Evolutionary conservation across 495 filamentous ascomycete genomes (phyloP).

Genomic region (Lasiosphaeriaceae sp.): DNA sequence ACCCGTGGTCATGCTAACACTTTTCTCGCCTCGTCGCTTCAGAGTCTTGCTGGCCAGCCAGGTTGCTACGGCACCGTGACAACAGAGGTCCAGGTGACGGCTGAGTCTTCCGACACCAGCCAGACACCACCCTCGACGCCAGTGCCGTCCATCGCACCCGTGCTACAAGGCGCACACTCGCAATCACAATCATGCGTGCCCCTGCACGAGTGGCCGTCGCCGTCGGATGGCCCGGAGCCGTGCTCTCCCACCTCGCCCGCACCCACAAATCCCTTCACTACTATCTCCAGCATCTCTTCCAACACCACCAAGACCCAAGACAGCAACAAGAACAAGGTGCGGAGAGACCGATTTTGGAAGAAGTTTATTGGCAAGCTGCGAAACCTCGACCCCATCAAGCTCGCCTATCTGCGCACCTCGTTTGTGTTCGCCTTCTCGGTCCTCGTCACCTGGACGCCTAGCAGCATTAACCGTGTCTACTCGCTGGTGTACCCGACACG

Average conservation of each 20-base stretch:
- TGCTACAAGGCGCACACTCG: constrained; percentile 10
- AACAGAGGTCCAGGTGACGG: constrained; percentile 33
- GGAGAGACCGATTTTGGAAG: constrained; percentile 11
- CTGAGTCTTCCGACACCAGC: constrained; percentile 17
- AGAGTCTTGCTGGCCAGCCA: constrained; percentile 6
- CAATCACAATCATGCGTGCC: constrained; percentile 11
- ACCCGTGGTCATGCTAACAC: background rate
- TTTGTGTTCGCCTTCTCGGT: constrained; percentile 78
- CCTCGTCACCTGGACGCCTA: constrained; percentile 80
- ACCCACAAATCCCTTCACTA: constrained; percentile 15
- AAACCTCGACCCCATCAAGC: constrained; percentile 57
- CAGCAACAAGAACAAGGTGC: constrained; percentile 4
- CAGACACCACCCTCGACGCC: constrained; percentile 16
- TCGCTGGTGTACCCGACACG: constrained; percentile 54
- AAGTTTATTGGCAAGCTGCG: constrained; percentile 27
- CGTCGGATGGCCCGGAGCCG: constrained; percentile 7
- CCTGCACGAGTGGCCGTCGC: constrained; percentile 14
- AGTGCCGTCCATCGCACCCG: constrained; percentile 13
- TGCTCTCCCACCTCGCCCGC: constrained; percentile 1
- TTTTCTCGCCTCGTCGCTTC: background rate
- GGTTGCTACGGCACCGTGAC: constrained; percentile 31
- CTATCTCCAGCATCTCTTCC: constrained; percentile 20
- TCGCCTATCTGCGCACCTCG: constrained; percentile 75
- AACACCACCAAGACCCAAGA: background rate
- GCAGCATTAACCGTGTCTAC: constrained; percentile 72